Conservation (phyloP, 129 eudicot genomes). For the Arctium minus region DNA sequence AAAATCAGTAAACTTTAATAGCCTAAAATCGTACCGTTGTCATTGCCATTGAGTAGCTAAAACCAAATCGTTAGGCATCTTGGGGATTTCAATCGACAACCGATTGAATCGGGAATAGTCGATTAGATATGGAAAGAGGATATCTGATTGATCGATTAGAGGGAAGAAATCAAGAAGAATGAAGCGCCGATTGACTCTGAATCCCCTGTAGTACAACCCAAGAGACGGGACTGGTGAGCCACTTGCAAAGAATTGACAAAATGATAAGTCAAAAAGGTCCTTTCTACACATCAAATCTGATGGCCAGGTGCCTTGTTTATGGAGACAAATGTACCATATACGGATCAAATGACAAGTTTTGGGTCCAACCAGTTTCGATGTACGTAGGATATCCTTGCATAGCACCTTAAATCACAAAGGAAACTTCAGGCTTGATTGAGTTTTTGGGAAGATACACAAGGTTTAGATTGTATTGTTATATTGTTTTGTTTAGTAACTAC, state of each 20-base stretch:
- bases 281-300: conserved; percentile 16
- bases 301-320: conserved; percentile 2
- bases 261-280: conserved; percentile 12
- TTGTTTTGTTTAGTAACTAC: too few species aligned
- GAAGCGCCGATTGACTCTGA: too few species aligned
- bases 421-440: neutral
- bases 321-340: conserved; percentile 10
- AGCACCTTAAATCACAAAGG: neutral
- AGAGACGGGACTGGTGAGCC: neutral
- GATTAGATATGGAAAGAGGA: too few species aligned
- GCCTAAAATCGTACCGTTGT: too few species aligned
- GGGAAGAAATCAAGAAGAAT: too few species aligned
- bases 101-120: too few species aligned
- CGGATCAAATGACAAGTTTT: conserved; percentile 2
- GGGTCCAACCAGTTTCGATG: conserved; percentile 11
- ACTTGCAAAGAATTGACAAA: conserved; percentile 21
- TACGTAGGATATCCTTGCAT: neutral
- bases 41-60: too few species aligned
- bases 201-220: too few species aligned
- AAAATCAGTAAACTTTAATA: too few species aligned
- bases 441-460: neutral
- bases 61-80: too few species aligned
- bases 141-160: too few species aligned
- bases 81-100: too few species aligned
- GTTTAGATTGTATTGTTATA: neutral